Conservation (phyloP, 2,329 filamentous ascomycete genomes). For the Hypomyces rosellus region DNA sequence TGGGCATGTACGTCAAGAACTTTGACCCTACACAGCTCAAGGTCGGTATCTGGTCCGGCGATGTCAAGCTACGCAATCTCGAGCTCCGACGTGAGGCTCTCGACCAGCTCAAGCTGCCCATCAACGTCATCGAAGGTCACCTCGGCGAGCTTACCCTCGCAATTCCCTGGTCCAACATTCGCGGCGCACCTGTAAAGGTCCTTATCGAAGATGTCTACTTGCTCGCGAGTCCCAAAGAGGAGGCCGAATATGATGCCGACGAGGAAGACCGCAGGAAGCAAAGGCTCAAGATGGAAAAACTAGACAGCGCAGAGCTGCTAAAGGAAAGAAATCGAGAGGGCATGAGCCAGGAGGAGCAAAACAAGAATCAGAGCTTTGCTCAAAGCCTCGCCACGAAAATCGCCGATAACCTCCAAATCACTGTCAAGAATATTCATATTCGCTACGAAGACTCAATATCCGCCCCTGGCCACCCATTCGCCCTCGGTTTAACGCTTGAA, state of each 20-base stretch:
- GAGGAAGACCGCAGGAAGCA: slow-evolving; percentile 85
- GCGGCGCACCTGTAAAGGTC: slow-evolving; percentile 89
- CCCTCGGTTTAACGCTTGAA: slow-evolving; percentile 83
- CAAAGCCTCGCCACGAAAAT: slow-evolving; percentile 93
- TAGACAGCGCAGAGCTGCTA: slow-evolving; percentile 90
- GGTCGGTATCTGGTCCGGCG: slow-evolving; percentile 97
- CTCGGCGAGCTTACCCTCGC: slow-evolving; percentile 84
- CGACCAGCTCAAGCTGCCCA: slow-evolving; percentile 90
- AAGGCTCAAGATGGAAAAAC: slow-evolving; percentile 96
- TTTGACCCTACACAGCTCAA: slow-evolving; percentile 98
- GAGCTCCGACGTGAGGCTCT: slow-evolving; percentile 91
- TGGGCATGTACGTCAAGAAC: slow-evolving; percentile 99
- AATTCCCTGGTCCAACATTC: slow-evolving; percentile 96
- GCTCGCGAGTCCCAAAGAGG: slow-evolving; percentile 89
- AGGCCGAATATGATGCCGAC: slow-evolving; percentile 85
- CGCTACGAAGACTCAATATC: slow-evolving; percentile 98
- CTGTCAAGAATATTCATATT: slow-evolving; percentile 96
- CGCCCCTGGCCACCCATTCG: slow-evolving; percentile 89
- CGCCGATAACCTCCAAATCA: slow-evolving; percentile 96
- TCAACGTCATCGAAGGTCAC: slow-evolving; percentile 95
- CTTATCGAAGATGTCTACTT: slow-evolving; percentile 96
- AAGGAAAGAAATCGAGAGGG: slow-evolving; percentile 91
- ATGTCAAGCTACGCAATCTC: slow-evolving; percentile 90
- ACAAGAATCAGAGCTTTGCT: slow-evolving; percentile 97
- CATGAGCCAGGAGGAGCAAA: slow-evolving; percentile 88